Evolutionary conservation across 2,329 filamentous ascomycete genomes (phyloP).

Genomic region (Onygenales sp.): DNA sequence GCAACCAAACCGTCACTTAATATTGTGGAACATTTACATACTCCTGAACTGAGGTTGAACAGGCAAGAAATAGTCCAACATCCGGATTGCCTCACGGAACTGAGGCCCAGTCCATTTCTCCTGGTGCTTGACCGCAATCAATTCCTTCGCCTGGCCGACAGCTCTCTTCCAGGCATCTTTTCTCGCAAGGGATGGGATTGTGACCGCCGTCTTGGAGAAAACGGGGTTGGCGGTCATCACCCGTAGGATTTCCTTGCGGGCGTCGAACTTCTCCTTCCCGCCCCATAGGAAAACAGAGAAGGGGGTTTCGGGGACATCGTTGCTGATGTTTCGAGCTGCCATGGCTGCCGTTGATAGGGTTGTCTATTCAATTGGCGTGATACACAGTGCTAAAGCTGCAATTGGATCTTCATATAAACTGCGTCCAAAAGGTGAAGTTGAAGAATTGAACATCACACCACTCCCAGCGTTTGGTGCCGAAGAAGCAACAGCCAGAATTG

Average conservation of each 20-base stretch:
- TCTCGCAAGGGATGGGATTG: slow-evolving; percentile 12
- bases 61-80: slow-evolving; percentile 16
- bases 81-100: slow-evolving; percentile 14
- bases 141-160: slow-evolving; percentile 12
- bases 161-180: slow-evolving; percentile 16
- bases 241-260: slow-evolving; percentile 12
- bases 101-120: slow-evolving; percentile 14
- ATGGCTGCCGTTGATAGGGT: background rate
- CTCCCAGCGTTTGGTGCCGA: no score
- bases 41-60: slow-evolving; percentile 16
- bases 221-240: slow-evolving; percentile 12
- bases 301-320: slow-evolving; percentile 9
- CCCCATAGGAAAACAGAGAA: slow-evolving; percentile 17
- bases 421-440: no score
- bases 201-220: slow-evolving; percentile 13
- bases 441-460: no score
- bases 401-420: background rate
- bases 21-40: background rate
- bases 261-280: slow-evolving; percentile 14
- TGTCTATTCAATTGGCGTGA: background rate
- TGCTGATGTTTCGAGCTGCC: slow-evolving; percentile 12
- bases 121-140: slow-evolving; percentile 13
- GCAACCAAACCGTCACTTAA: background rate
- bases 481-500: no score
- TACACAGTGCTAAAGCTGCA: background rate